Conservation (phyloP, 2,329 filamentous ascomycete genomes). For the Shiraia sp. region DNA sequence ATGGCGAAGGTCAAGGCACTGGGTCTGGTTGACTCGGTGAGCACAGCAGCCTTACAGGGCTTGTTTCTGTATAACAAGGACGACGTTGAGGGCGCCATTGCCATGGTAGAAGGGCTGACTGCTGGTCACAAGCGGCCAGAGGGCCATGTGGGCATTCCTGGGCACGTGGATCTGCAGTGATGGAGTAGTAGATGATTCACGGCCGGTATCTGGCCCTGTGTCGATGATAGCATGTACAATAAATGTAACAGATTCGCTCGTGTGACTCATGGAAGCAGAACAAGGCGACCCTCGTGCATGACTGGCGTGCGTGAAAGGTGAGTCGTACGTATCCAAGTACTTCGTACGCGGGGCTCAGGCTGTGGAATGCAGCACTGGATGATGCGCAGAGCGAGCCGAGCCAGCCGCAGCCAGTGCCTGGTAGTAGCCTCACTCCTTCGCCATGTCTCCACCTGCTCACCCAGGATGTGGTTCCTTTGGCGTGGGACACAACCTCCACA, state of each 20-base stretch:
- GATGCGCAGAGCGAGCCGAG: conserved; percentile 17
- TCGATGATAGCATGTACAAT: too few relatives aligned
- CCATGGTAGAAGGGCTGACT: conserved; percentile 69
- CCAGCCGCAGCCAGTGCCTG: conserved; percentile 7
- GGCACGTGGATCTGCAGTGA: conserved; percentile 35
- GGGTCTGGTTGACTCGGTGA: conserved; percentile 72
- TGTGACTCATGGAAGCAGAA: too few relatives aligned
- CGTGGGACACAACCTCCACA: neutral
- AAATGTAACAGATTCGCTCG: conserved; percentile 3
- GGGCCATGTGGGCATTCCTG: conserved; percentile 34
- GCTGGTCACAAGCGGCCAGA: conserved; percentile 28
- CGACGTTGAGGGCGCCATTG: conserved; percentile 82
- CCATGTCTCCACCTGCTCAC: conserved; percentile 1
- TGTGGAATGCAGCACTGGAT: conserved; percentile 4
- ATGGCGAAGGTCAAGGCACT: conserved; percentile 69
- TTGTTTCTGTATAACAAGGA: conserved; percentile 95
- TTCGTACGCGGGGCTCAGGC: neutral
- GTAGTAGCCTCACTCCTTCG: conserved; percentile 4
- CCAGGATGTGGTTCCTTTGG: neutral
- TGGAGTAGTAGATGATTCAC: too few relatives aligned
- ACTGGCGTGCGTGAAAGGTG: too few relatives aligned
- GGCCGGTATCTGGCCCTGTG: conserved; percentile 3
- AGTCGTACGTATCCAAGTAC: too few relatives aligned
- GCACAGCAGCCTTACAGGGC: conserved; percentile 90
- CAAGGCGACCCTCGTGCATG: too few relatives aligned